These are phyloP conservation scores for Starmerella bombi DNA, from an alignment of 805 yeast species.

Conservation along the genomic window DNA sequence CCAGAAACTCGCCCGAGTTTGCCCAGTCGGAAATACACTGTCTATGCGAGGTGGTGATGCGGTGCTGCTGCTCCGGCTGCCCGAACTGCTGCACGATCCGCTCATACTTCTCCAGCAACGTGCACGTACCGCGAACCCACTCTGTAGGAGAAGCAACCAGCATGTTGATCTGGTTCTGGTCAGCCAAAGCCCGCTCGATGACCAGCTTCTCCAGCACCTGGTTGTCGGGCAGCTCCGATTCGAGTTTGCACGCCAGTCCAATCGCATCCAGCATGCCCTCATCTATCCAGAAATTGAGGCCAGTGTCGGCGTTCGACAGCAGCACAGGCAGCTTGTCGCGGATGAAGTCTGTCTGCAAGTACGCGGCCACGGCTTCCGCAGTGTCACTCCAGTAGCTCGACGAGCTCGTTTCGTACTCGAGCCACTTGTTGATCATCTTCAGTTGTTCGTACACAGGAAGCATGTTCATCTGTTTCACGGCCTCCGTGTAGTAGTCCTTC, in stretches of 20 bases:
- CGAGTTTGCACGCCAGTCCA: constrained; percentile 15
- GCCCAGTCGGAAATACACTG: neutral
- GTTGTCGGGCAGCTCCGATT: constrained; percentile 6
- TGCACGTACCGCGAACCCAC: constrained; percentile 11
- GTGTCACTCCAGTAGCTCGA: constrained; percentile 14
- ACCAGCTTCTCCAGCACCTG: constrained; percentile 6
- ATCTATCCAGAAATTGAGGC: constrained; percentile 17
- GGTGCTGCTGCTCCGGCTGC: neutral
- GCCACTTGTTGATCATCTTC: constrained; percentile 10
- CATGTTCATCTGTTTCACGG: neutral
- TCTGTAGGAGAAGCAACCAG: neutral
- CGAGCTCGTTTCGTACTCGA: constrained; percentile 8
- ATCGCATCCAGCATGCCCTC: constrained; percentile 3
- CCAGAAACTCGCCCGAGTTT: constrained; percentile 12
- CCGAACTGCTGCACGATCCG: constrained; percentile 3
- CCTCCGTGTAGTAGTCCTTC: neutral
- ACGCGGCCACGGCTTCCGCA: constrained; percentile 4
- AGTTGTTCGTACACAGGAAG: constrained; percentile 3
- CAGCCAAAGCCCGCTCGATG: constrained; percentile 1
- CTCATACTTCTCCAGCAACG: constrained; percentile 2
- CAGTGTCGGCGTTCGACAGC: constrained; percentile 3
- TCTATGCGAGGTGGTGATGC: neutral
- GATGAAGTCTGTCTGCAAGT: constrained; percentile 8
- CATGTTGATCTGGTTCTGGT: constrained; percentile 2
- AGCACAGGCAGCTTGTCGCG: constrained; percentile 11